Percentiles rank a stretch among this genome's conserved stretches.
Conservation (phyloP, 2,329 filamentous ascomycete species). For the Fusarium napiforme region DNA sequence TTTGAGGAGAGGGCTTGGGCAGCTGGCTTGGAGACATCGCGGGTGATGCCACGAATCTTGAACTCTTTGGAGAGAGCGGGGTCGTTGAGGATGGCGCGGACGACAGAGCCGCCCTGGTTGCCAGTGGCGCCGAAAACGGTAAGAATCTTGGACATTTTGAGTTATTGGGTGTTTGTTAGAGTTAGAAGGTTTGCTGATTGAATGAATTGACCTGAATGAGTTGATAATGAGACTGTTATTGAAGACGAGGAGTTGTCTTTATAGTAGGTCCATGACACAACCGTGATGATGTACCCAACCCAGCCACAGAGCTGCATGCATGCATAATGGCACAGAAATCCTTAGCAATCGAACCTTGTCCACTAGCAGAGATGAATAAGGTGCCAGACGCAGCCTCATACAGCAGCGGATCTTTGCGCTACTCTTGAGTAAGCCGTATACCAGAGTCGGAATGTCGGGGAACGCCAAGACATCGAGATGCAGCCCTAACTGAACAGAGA, state of each 20-base stretch:
- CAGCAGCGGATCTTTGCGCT: neutral
- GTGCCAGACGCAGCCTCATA: neutral
- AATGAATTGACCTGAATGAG: neutral
- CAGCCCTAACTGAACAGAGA: neutral
- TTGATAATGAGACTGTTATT: neutral
- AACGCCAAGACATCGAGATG: constrained; percentile 40
- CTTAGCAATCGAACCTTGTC: constrained; percentile 29
- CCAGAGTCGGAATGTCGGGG: constrained; percentile 25
- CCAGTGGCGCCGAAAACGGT: constrained; percentile 62
- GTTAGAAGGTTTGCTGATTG: no score
- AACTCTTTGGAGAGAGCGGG: constrained; percentile 56
- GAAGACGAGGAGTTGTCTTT: neutral
- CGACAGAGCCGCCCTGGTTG: constrained; percentile 61
- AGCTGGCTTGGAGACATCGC: constrained; percentile 54
- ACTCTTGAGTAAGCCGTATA: constrained; percentile 2
- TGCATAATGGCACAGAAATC: neutral
- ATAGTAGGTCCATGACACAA: constrained; percentile 19
- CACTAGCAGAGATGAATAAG: constrained; percentile 6
- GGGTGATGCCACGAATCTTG: constrained; percentile 59
- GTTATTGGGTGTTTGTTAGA: neutral
- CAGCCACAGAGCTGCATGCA: constrained; percentile 12
- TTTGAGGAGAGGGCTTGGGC: constrained; percentile 52
- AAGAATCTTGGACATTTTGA: constrained; percentile 51
- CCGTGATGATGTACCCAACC: constrained; percentile 10
- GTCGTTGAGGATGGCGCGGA: constrained; percentile 58